These are phyloP conservation scores for Leccinum huronense DNA, from an alignment of 1,284 basidiomycete genomes.

Conservation along the genomic window DNA sequence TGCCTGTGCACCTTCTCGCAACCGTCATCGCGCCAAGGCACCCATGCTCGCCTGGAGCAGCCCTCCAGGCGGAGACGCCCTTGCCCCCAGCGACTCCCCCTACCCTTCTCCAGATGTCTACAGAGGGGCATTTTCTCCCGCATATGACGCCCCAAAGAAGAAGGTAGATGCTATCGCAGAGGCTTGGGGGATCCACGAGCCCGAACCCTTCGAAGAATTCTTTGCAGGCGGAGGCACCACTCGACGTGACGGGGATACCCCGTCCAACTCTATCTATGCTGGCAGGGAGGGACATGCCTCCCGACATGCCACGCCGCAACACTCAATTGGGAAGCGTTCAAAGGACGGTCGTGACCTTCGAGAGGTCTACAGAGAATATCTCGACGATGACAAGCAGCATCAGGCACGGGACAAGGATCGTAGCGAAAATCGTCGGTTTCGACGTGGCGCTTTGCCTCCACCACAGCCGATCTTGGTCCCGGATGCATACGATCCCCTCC, in stretches of 20 bases:
- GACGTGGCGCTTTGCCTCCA: constrained; percentile 61
- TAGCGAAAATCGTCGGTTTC: constrained; percentile 34
- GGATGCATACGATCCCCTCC: constrained; percentile 46
- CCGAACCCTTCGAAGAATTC: constrained; percentile 84
- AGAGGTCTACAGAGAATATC: constrained; percentile 44
- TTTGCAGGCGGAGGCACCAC: constrained; percentile 64
- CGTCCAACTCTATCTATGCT: constrained; percentile 63
- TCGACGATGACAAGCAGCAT: constrained; percentile 40
- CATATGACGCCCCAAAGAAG: constrained; percentile 62
- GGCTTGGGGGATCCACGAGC: constrained; percentile 86
- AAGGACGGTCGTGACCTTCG: constrained; percentile 47
- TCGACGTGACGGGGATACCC: constrained; percentile 50
- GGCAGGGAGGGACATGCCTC: constrained; percentile 48
- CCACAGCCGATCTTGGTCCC: constrained; percentile 75
- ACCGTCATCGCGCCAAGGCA: constrained; percentile 72
- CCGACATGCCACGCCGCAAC: constrained; percentile 32
- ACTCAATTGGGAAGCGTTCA: constrained; percentile 38
- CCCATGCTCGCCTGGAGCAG: constrained; percentile 77
- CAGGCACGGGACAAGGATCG: constrained; percentile 34
- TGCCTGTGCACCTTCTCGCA: constrained; percentile 83
- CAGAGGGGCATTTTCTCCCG: constrained; percentile 43
- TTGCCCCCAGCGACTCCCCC: constrained; percentile 42
- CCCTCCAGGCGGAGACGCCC: constrained; percentile 43
- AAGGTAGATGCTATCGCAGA: constrained; percentile 79
- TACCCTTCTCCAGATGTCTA: constrained; percentile 55